Evolutionary conservation across 768 basidiomycete species (phyloP), one percentile per base, ranked within the genome.

Genomic region (Lactifluus volemus): DNA sequence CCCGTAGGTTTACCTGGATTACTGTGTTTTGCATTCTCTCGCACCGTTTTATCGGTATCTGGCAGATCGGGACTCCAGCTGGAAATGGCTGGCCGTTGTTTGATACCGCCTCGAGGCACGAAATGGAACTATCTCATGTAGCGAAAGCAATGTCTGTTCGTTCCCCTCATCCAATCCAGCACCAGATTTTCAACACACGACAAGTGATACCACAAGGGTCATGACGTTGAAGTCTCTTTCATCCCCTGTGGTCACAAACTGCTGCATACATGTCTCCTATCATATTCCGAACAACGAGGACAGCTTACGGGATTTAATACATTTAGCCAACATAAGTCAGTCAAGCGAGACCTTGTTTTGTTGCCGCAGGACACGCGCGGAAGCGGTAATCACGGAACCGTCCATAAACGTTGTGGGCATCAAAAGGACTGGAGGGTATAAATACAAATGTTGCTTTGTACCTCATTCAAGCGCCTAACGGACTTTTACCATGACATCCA

Each of bases 331-430:
- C 55, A 44, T 51, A 53, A 57, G 32, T 34, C 55, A 25, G 55
- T 52, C 55, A 58, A 58, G 56, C 61, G 61, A 63, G 57, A 44
- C 61, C 49, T 41, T 58, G 45, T 58, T 48, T 52, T 62, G 32
- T 53, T 51, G 58, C 32, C 38, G 14, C 34, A 49, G 56, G 57
- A 34, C 61, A 49, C 47, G 57, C 61, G 52, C 25, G 34, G 61
- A 61, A 63, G 61, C 61, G 61, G 57, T 49, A 53, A 58, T 63
- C 30, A 53, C 61, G 61, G 61, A 63, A 11, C 48, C 39, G 49
- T 11, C 55, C 61, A 63, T 63, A 63, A 63, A 42, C 48, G 47
- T 53, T 53, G 52, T 12, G 29, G 61, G 52, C 47, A 63, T 58
- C 47, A 58, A 48, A 36, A 25, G 19, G 30, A 53, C 15, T 49